Evolutionary conservation across 805 yeast species (phyloP).

Genomic region (Monosporozyma aerobia): DNA sequence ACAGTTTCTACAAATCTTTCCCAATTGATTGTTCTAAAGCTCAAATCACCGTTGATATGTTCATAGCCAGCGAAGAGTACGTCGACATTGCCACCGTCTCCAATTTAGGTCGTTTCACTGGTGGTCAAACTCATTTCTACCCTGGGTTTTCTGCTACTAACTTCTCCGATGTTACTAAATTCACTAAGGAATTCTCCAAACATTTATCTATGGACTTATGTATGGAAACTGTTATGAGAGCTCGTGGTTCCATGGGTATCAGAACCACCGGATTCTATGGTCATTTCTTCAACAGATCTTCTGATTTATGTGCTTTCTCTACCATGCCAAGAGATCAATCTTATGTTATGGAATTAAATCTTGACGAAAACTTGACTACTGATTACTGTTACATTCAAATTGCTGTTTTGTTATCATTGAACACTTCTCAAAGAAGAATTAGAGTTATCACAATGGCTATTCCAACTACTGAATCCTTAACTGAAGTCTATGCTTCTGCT

Average conservation of each 20-base stretch:
- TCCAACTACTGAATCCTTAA: constrained; percentile 72
- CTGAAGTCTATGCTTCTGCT: constrained; percentile 87
- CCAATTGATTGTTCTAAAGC: constrained; percentile 92
- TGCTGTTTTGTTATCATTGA: constrained; percentile 83
- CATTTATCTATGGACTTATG: constrained; percentile 85
- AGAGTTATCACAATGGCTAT: constrained; percentile 82
- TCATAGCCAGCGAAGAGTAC: constrained; percentile 75
- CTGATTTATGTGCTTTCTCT: constrained; percentile 95
- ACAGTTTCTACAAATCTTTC: constrained; percentile 82
- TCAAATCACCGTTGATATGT: constrained; percentile 87
- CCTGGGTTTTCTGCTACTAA: constrained; percentile 67
- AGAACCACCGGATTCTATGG: constrained; percentile 82
- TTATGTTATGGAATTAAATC: constrained; percentile 74
- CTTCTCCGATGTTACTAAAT: constrained; percentile 35
- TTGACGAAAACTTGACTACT: constrained; percentile 76
- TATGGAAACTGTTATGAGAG: constrained; percentile 92
- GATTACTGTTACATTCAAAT: constrained; percentile 82
- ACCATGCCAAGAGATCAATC: constrained; percentile 95
- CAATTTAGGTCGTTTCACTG: constrained; percentile 85
- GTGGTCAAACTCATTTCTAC: constrained; percentile 94
- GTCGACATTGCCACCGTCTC: constrained; percentile 93
- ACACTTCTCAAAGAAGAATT: constrained; percentile 86
- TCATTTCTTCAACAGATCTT: constrained; percentile 89
- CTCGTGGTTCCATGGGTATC: constrained; percentile 85
- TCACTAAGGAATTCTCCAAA: constrained; percentile 78